A percentile compares a stretch with the other conserved stretches of the same genome.
These are phyloP conservation scores for Diaporthe citri DNA, from an alignment of 2,329 filamentous ascomycete species.

Conservation along the genomic window DNA sequence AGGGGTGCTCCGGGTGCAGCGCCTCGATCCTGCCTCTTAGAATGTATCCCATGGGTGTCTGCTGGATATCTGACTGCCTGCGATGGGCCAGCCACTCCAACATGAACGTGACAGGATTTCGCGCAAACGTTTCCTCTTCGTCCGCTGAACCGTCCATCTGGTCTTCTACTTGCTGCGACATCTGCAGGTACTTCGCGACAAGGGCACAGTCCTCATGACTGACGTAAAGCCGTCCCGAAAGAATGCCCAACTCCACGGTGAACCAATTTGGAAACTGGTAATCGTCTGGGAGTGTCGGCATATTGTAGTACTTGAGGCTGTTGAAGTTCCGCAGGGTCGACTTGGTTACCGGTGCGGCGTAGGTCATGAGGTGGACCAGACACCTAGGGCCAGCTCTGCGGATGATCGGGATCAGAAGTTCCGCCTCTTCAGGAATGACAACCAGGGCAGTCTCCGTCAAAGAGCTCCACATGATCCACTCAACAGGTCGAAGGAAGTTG, in stretches of 20 bases:
- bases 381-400: slow-evolving; percentile 34
- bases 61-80: slow-evolving; percentile 68
- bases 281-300: slow-evolving; percentile 58
- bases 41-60: slow-evolving; percentile 71
- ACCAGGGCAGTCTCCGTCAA: slow-evolving; percentile 64
- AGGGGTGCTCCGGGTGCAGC: slow-evolving; percentile 61
- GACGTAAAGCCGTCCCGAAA: slow-evolving; percentile 73
- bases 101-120: slow-evolving; percentile 60
- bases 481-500: slow-evolving; percentile 60
- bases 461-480: slow-evolving; percentile 72
- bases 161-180: slow-evolving; percentile 32
- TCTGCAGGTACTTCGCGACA: slow-evolving; percentile 51
- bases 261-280: slow-evolving; percentile 66
- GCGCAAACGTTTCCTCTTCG: slow-evolving; percentile 41
- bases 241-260: slow-evolving; percentile 68
- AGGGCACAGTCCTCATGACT: slow-evolving; percentile 59
- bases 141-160: background rate
- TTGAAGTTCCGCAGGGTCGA: slow-evolving; percentile 71
- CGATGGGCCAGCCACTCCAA: slow-evolving; percentile 69
- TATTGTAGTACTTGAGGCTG: slow-evolving; percentile 62
- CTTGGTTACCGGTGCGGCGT: slow-evolving; percentile 71
- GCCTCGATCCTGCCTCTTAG: slow-evolving; percentile 60
- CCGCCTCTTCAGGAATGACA: slow-evolving; percentile 73
- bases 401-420: slow-evolving; percentile 63
- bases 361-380: slow-evolving; percentile 63